Evolutionary conservation across 306 rosid species (phyloP), one percentile per base, ranked within the genome.

Genomic region (Vigna hirtella): DNA sequence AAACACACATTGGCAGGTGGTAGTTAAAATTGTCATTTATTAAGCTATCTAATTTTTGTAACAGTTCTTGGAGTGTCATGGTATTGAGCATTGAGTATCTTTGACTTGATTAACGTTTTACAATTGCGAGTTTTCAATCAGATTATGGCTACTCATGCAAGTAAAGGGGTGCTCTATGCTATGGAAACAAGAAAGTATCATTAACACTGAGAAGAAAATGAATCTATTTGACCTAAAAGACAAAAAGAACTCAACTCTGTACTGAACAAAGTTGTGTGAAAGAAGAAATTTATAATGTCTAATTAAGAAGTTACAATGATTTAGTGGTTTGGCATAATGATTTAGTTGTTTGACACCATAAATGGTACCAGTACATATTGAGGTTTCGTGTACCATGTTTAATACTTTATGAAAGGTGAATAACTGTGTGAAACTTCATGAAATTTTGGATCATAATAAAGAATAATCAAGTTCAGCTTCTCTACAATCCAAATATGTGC

Each of bases 1-100:
- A 81, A 2, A 22, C 42, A 68, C 65, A 32, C 51, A 43, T 59
- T 61, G 63, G 32, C 40, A 24, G 61, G 77, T 42, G 74, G 70
- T 26, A 28, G 83, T 79, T 84, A 86, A 86, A 75, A 16, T 74
- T 63, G 36, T 64, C 86, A 89, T 85, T 89, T 83, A 89, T 76
- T 78, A 49, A 22, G 82, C 77, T 68, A 69, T 72, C 80, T 18
- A 43, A 72, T 63, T 51, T 77, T 72, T 50, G 64, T 75, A 4
- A 68, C 52, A 38, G 50, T 74, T 83, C 70, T 53, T 75, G 62
- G 57, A 69, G 50, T 65, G 34, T 45, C 47, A 9, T 12, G 50
- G 2, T 11, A 45, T 4, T 45, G 50, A 45, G 22, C 26, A 36
- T 83, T 85, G 89, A 83, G 85, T 77, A 48, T 38, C 11, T 45